Evolutionary conservation across 495 filamentous ascomycete genomes (phyloP).

Genomic region (Cenococcum geophilum): DNA sequence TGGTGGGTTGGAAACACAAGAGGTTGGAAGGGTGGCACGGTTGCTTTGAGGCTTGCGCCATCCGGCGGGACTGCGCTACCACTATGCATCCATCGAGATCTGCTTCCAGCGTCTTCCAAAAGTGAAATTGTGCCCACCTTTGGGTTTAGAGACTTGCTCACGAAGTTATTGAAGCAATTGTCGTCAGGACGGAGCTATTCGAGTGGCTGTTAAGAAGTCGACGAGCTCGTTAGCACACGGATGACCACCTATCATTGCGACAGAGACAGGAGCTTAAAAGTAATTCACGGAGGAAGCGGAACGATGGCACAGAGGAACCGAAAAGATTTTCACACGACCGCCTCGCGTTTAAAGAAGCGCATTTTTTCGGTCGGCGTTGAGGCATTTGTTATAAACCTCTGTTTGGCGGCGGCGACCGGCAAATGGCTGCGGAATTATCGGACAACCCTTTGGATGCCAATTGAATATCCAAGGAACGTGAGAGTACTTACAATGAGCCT

Average conservation of each 20-base stretch:
- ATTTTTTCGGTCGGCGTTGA: constrained; percentile 16
- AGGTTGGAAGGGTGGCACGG: not conserved
- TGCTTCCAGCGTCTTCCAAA: constrained; percentile 9
- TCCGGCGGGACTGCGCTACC: not conserved
- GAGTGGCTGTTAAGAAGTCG: constrained; percentile 12
- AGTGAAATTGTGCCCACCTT: constrained; percentile 16
- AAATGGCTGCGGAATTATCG: constrained; percentile 8
- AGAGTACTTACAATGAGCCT: constrained; percentile 13
- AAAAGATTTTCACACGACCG: not conserved
- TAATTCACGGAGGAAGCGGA: not conserved
- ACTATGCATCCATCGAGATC: not conserved
- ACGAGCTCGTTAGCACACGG: constrained; percentile 20
- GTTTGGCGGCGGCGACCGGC: constrained; percentile 20
- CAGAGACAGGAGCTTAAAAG: not conserved
- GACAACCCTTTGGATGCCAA: constrained; percentile 10
- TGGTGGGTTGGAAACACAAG: not conserved
- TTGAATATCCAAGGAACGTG: not conserved
- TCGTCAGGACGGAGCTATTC: constrained; percentile 17
- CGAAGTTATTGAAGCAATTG: constrained; percentile 3
- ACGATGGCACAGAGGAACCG: constrained; percentile 2
- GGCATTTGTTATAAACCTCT: constrained; percentile 15
- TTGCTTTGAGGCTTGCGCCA: constrained; percentile 3
- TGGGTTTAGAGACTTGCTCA: constrained; percentile 7
- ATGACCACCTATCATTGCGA: constrained; percentile 3
- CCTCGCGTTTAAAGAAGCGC: constrained; percentile 15